These are phyloP conservation scores for Euphorbia tirucalli DNA, from an alignment of 345 rosid species.

Conservation along the genomic window DNA sequence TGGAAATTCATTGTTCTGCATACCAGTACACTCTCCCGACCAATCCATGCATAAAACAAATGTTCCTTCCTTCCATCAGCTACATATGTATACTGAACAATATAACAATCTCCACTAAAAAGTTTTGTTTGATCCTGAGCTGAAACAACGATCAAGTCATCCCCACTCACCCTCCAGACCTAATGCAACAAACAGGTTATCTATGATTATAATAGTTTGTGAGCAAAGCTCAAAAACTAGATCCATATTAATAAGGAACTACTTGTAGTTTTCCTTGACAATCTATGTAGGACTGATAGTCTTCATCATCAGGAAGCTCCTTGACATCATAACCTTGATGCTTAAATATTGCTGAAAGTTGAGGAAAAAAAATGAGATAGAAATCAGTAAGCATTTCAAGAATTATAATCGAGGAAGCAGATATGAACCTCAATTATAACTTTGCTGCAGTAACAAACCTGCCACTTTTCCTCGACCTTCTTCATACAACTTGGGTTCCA, in stretches of 20 bases:
- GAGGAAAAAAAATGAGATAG: conserved; percentile 17
- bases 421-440: background rate
- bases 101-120: conserved; percentile 72
- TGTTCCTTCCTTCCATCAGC: conserved; percentile 50
- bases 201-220: conserved; percentile 9
- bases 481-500: conserved; percentile 55
- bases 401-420: background rate
- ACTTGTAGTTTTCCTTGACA: conserved; percentile 62
- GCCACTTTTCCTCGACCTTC: conserved; percentile 94
- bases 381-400: conserved; percentile 12
- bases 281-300: conserved; percentile 43
- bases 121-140: conserved; percentile 65
- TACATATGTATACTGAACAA: conserved; percentile 59
- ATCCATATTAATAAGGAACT: conserved; percentile 17
- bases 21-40: conserved; percentile 61
- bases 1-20: conserved; percentile 10
- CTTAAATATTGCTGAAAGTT: conserved; percentile 73
- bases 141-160: conserved; percentile 48
- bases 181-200: conserved; percentile 26
- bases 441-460: conserved; percentile 43
- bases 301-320: conserved; percentile 70
- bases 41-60: conserved; percentile 73
- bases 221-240: conserved; percentile 12
- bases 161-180: conserved; percentile 75
- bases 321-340: conserved; percentile 68